Base-by-base conservation (phyloP, 768 basidiomycete genomes). In the Antrodiella citrinella region DNA sequence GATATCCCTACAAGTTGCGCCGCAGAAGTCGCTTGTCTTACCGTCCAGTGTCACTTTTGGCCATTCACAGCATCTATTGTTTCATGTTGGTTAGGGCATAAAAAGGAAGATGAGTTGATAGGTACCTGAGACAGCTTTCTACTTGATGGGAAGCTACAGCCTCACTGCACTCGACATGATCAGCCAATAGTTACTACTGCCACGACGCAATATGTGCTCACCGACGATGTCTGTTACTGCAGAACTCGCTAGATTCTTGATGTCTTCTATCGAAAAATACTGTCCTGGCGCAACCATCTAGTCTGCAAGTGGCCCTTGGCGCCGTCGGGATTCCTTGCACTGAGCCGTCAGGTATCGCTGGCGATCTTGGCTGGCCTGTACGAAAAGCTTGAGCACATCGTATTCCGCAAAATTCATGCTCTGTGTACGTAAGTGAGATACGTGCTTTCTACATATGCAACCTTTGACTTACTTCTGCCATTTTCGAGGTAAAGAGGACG, bases 401-500 rank as follows among this genome's bases (percentile, higher is more conserved):
- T 51, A 13, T 23, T 4, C 58, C 58, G 45, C 58, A 59, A 42
- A 59, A 59, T 21, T 55, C 45, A 24, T 56, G 58, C 1, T 35
- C 58, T 59, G 30, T 7, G 15, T 19, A 1, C 19, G 23, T 10
- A 4, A 38, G 11, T 26, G 11, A 40, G 24, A 22, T 26, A 35
- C 18, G 26, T 3, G 13, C 26, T 12, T 9, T 19, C 10, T 12
- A 18, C 24, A 35, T 24, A 13, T 23, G 13, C 4, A 38, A 26
- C 12, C 18, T 2, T 26, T 21, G 35, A 52, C 52, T 5, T 48
- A 59, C 58, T 49, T 4, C 41, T 42, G 21, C 57, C 58, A 40
- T 56, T 59, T 24, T 59, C 54, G n/a, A 59, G 48, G 38, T 56
- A 59, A 15, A 56, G 54, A 1, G 58, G 58, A 19, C 49, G 49